phyloP scores from a whole-genome alignment of 192 early-diverging fungal genomes.

The Backusella psychrophila region DNA sequence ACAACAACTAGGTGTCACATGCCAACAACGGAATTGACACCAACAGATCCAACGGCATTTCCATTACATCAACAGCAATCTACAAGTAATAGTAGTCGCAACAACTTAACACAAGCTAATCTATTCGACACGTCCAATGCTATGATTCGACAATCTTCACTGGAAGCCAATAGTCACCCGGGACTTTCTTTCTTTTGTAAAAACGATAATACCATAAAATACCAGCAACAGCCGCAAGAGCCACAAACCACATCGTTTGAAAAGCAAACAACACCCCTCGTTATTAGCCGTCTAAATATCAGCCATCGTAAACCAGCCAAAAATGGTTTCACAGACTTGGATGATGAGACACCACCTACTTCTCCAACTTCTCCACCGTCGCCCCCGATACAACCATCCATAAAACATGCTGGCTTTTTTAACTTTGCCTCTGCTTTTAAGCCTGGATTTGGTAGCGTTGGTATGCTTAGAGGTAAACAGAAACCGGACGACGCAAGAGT shows the following conservation, averaged over 20 bases:
- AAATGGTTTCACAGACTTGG: neutral
- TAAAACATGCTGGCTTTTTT: neutral
- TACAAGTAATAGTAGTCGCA: neutral
- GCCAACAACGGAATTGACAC: neutral
- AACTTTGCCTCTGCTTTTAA: neutral
- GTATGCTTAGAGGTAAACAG: constrained; percentile 15
- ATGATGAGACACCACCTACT: neutral
- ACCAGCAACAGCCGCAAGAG: neutral
- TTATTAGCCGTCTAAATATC: constrained; percentile 6
- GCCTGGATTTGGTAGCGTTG: neutral
- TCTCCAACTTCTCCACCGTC: neutral
- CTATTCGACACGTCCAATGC: constrained; percentile 4
- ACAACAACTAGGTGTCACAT: neutral
- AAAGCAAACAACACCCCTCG: constrained; percentile 10
- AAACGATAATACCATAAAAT: neutral
- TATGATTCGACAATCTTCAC: constrained; percentile 14
- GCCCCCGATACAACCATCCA: neutral
- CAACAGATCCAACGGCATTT: neutral
- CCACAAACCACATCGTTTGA: neutral
- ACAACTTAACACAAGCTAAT: neutral
- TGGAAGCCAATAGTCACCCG: neutral
- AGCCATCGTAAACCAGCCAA: neutral
- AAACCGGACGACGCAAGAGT: constrained; percentile 20
- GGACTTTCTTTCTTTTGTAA: constrained; percentile 19
- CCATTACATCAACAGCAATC: neutral